phyloP scores from a whole-genome alignment of 306 rosid genomes.

The Prunus mume region DNA sequence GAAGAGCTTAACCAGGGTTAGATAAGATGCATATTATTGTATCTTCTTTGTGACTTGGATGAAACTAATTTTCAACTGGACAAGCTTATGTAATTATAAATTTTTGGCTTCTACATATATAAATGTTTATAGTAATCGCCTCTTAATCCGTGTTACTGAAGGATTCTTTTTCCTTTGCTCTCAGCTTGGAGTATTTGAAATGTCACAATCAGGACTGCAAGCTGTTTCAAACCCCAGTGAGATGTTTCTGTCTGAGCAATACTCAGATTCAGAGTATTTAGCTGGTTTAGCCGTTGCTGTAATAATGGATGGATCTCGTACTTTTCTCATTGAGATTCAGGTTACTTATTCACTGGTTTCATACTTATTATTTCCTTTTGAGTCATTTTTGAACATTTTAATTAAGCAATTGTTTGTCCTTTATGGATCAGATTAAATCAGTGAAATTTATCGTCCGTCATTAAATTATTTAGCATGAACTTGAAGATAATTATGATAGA shows the following conservation, averaged over 20 bases:
- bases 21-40: neutral
- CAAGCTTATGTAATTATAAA: neutral
- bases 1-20: neutral
- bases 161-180: constrained; percentile 15
- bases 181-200: constrained; percentile 96
- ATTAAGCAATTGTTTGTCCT: neutral
- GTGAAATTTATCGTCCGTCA: neutral
- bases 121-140: neutral
- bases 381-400: neutral
- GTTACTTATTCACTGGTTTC: constrained; percentile 30
- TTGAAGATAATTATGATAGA: neutral
- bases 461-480: neutral
- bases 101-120: neutral
- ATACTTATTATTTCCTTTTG: neutral
- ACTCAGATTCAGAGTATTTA: constrained; percentile 58
- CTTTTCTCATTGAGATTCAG: constrained; percentile 91
- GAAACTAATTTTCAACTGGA: constrained; percentile 1
- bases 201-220: constrained; percentile 71
- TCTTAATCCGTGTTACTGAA: constrained; percentile 8
- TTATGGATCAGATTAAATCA: neutral
- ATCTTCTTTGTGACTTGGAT: neutral
- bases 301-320: constrained; percentile 87
- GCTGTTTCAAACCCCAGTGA: constrained; percentile 70
- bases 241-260: constrained; percentile 75
- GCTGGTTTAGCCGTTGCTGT: constrained; percentile 88